Base-by-base conservation (phyloP, 805 yeast genomes). In the Saccharomyces cerevisiae region DNA sequence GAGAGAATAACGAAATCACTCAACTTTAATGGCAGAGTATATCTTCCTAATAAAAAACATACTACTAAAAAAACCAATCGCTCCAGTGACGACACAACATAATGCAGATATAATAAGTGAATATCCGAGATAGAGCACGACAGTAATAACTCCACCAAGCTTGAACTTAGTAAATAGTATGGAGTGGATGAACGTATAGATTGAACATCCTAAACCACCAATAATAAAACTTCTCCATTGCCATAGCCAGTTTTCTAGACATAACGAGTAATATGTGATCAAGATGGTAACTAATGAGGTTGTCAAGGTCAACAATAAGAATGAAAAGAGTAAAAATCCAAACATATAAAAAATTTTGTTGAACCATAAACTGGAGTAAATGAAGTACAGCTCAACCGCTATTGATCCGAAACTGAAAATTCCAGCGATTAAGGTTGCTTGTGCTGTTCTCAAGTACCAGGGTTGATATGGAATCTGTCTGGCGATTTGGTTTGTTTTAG, bases 381-480 rank as follows among this genome's bases (percentile, higher is more conserved):
- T 88, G 74, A 90, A 92, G 72, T 89, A 91, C 80, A 94, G 81
- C 74, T 94, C 97, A 53, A 94, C 94, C 22, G 96, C 90, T 67
- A 94, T 87, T 17, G 96, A 85, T 8, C 96, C 96, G 67, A 92
- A 90, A 65, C 98, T 97, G 79, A 92, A 84, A 56, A 92, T 80
- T 56, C 98, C 98, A 1, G 95, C 87, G 57, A 88, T 77, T 46
- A 88, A 66, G 63, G 90, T 74, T 52, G 85, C 79, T 24, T 89
- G 84, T n/a, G 79, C 58, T 3, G 88, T 80, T 65, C 79, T 81
- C 63, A 89, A 76, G 66, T 87, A 89, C 81, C 88, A 81, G 47
- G 96, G 96, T 72, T 90, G 97, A n/a, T 78, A 78, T 46, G 98
- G 99, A 57, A 94, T 87, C 73, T 94, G 97, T 72, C 99, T 83